Conservation (phyloP, 306 rosid species). For the Cucurbita maxima region DNA sequence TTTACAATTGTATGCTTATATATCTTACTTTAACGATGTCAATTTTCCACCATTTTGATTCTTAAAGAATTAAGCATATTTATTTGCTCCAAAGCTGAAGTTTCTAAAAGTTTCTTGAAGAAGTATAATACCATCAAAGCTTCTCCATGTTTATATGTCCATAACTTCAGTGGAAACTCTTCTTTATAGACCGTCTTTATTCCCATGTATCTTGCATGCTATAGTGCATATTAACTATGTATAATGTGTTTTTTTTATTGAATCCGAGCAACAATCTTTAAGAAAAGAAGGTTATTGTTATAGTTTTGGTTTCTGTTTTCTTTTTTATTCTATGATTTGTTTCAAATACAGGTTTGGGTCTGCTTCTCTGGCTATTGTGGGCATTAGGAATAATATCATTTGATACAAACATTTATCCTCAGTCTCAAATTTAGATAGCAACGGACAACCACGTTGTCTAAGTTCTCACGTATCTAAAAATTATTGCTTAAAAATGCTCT, state of each 20-base stretch:
- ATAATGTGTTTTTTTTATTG: not conserved
- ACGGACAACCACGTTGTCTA: no score
- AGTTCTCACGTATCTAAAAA: no score
- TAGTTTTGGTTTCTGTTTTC: not conserved
- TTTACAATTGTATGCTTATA: not conserved
- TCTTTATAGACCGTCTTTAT: not conserved
- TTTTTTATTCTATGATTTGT: not conserved
- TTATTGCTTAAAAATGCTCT: not conserved
- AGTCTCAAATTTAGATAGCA: no score
- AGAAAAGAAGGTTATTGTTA: not conserved
- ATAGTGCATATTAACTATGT: not conserved
- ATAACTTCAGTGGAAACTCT: not conserved
- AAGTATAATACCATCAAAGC: not conserved
- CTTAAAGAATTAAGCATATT: not conserved
- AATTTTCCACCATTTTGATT: not conserved
- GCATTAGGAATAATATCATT: not conserved
- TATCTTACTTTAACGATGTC: not conserved
- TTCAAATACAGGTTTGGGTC: not conserved
- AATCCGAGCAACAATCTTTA: not conserved
- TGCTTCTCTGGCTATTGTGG: not conserved
- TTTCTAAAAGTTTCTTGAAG: not conserved
- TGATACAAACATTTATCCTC: not conserved
- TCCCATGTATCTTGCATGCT: not conserved
- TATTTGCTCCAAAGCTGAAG: not conserved
- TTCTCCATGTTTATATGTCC: not conserved